Base-by-base conservation (phyloP, 1,284 basidiomycete genomes). In the Cutaneotrichosporon arboriforme region DNA sequence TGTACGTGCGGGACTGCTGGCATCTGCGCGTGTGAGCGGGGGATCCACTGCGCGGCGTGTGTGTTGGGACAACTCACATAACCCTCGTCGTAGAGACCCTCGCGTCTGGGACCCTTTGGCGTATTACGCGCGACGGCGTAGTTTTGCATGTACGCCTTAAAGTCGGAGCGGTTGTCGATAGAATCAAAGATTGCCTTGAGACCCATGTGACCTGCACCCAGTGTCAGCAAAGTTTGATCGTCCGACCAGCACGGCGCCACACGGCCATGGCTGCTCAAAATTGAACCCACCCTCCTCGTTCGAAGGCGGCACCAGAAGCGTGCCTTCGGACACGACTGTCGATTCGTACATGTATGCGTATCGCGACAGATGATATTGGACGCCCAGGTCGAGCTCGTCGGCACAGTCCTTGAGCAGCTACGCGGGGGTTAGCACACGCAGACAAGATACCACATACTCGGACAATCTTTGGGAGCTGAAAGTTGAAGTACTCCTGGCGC, bases 401-500 rank as follows among this genome's bases (percentile, higher is more conserved):
- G 89, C 84, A 62, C 89, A 89, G 71, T 97, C 93, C 73, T 97
- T 97, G 54, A 98, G 79, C n/a, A 88, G 81, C 90, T 93, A 64
- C 8, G 55, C 46, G 31, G 42, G 41, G 42, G 33, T 49, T 9
- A 26, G 21, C 13, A 3, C 10, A 38, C 12, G 5, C 26, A 20
- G 18, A 9, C 17, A 12, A n/a, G 21, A 7, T 36, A 8, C 2
- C n/a, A 79, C 86, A 70, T 70, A 93, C 91, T 46, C 96, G 82
- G 43, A 98, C 76, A 59, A 97, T 88, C 63, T 91, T 86, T 41
- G 96, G 94, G 42, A 97, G 77, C 68, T 97, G 94, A 67, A 94
- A 87, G 73, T 96, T 94, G 76, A 97, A 98, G 73, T 94, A 97
- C 70, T 98, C 94, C 73, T 97, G 92, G 49, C 93, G 81, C 75